Percentiles rank a stretch among this genome's conserved stretches.
These are phyloP conservation scores for Meyerozyma carpophila DNA, from an alignment of 1,139 yeast genomes.

Conservation along the genomic window DNA sequence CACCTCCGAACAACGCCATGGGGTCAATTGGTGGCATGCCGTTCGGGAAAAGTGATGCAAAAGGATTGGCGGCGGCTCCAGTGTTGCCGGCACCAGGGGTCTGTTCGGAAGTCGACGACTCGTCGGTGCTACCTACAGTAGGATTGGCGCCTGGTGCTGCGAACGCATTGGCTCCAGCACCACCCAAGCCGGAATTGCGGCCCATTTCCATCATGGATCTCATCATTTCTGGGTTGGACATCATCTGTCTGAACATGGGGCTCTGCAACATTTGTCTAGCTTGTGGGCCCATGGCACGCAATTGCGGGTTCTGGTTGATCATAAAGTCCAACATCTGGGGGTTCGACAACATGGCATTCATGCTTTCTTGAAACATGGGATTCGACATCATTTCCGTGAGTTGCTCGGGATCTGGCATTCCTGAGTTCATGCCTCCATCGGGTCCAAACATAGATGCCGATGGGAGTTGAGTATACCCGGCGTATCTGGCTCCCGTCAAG, in stretches of 20 bases:
- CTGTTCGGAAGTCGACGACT: slow-evolving; percentile 11
- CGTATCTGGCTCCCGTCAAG: slow-evolving; percentile 91
- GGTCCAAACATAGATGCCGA: slow-evolving; percentile 89
- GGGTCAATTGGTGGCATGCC: slow-evolving; percentile 16
- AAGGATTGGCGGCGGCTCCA: slow-evolving; percentile 30
- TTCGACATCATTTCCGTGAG: slow-evolving; percentile 68
- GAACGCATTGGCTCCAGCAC: slow-evolving; percentile 29
- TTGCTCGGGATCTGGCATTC: slow-evolving; percentile 71
- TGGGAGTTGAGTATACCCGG: slow-evolving; percentile 87
- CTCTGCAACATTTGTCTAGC: slow-evolving; percentile 81
- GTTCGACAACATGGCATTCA: slow-evolving; percentile 72
- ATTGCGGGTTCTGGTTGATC: slow-evolving; percentile 79
- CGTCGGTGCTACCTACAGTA: slow-evolving; percentile 20
- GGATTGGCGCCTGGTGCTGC: slow-evolving; percentile 56
- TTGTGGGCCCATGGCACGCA: slow-evolving; percentile 84
- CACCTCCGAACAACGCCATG: slow-evolving; percentile 19
- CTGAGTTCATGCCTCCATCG: slow-evolving; percentile 79
- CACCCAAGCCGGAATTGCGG: slow-evolving; percentile 35
- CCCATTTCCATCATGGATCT: slow-evolving; percentile 78
- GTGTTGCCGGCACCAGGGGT: slow-evolving; percentile 5
- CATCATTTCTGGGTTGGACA: slow-evolving; percentile 81
- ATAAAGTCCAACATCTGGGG: slow-evolving; percentile 81
- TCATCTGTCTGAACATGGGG: slow-evolving; percentile 79
- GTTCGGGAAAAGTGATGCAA: slow-evolving; percentile 37
- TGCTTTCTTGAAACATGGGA: slow-evolving; percentile 75